Evolutionary conservation across 768 basidiomycete species (phyloP).

Genomic region (Aureoboletus auriporus): DNA sequence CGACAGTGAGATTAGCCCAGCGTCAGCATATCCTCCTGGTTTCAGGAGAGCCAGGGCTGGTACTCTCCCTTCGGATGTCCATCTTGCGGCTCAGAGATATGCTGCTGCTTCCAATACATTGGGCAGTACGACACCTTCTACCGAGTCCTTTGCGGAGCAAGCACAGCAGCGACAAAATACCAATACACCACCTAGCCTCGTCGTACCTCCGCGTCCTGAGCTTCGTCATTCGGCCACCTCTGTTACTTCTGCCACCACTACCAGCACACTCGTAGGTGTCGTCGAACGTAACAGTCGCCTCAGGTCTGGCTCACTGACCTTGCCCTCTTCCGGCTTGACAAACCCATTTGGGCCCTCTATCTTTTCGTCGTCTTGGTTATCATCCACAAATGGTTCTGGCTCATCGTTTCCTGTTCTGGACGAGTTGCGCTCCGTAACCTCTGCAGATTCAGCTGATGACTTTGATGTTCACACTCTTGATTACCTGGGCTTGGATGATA

Average conservation of each 20-base stretch:
- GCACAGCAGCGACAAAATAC: conserved; percentile 35
- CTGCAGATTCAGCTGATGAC: conserved; percentile 78
- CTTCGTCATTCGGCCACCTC: conserved; percentile 76
- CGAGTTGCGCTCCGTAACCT: conserved; percentile 76
- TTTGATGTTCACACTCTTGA: conserved; percentile 94
- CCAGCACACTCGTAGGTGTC: conserved; percentile 27
- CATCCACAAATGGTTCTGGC: conserved; percentile 52
- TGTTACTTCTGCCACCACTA: conserved; percentile 50
- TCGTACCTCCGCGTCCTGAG: conserved; percentile 53
- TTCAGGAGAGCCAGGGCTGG: conserved; percentile 96
- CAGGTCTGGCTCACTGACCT: conserved; percentile 88
- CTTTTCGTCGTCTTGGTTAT: conserved; percentile 88
- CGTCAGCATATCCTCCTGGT: conserved; percentile 77
- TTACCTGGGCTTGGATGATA: conserved; percentile 91
- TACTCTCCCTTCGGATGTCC: conserved; percentile 94
- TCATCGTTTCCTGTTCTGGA: conserved; percentile 66
- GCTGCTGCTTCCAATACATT: conserved; percentile 62
- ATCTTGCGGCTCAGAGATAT: conserved; percentile 80
- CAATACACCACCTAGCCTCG: conserved; percentile 36
- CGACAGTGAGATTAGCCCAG: conserved; percentile 57
- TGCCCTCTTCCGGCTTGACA: conserved; percentile 70
- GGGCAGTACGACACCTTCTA: conserved; percentile 43
- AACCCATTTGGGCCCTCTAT: conserved; percentile 87
- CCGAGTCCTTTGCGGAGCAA: conserved; percentile 49
- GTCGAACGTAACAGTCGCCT: conserved; percentile 77